Conservation (phyloP, 345 rosid genomes). For the Stellera chamaejasme region DNA sequence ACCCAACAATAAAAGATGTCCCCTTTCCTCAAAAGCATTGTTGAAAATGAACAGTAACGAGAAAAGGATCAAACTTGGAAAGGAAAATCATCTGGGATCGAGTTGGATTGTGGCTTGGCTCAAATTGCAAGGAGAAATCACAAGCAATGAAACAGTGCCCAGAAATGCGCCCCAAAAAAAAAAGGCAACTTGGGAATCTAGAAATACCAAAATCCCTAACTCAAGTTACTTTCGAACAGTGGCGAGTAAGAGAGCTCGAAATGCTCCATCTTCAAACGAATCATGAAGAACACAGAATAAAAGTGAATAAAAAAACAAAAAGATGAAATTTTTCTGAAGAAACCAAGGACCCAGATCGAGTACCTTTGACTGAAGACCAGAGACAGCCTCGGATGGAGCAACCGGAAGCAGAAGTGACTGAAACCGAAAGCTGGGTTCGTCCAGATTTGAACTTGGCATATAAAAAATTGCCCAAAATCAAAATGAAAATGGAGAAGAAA, state of each 20-base stretch:
- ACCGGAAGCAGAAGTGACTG: constrained; percentile 16
- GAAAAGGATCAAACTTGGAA: constrained; percentile 11
- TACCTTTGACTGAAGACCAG: constrained; percentile 27
- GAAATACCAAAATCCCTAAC: constrained; percentile 12
- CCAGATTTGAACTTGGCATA: constrained; percentile 19
- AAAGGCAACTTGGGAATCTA: too few species aligned
- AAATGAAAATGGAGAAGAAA: constrained; percentile 12
- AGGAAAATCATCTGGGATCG: not conserved
- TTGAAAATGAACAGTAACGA: constrained; percentile 1
- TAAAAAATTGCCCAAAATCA: not conserved
- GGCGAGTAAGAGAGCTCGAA: not conserved
- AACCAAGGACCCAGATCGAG: constrained; percentile 23
- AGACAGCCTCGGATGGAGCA: constrained; percentile 10
- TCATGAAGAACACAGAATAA: not conserved
- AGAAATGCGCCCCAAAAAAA: not conserved
- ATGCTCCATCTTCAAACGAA: not conserved
- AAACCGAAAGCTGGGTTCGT: constrained; percentile 19
- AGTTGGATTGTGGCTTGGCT: not conserved
- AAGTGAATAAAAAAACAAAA: not conserved
- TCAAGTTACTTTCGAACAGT: not conserved
- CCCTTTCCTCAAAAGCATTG: constrained; percentile 9
- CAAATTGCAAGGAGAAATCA: constrained; percentile 1
- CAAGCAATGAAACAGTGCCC: constrained; percentile 30
- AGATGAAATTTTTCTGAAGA: constrained; percentile 2
- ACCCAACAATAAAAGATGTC: constrained; percentile 22